Evolutionary conservation across 2,329 filamentous ascomycete species (phyloP).

Genomic region (Epichloe glyceriae): DNA sequence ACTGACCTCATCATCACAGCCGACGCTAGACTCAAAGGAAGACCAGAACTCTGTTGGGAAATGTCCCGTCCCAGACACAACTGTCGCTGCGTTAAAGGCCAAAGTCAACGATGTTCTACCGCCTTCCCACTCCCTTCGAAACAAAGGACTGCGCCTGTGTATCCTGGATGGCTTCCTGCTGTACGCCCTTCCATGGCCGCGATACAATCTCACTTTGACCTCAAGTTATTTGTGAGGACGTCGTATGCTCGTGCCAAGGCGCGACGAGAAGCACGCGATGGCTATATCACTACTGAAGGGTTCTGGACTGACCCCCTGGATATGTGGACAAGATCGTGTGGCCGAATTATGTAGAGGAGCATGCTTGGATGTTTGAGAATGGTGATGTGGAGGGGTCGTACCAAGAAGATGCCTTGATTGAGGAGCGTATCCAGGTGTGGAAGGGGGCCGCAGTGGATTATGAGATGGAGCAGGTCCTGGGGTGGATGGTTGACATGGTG

Average conservation of each 20-base stretch:
- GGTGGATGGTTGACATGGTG: slow-evolving; percentile 55
- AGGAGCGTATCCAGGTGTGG: slow-evolving; percentile 36
- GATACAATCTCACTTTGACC: slow-evolving; percentile 50
- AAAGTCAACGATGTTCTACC: slow-evolving; percentile 35
- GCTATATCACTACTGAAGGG: slow-evolving; percentile 72
- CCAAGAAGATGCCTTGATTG: slow-evolving; percentile 30
- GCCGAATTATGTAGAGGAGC: slow-evolving; percentile 80
- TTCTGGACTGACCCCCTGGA: slow-evolving; percentile 89
- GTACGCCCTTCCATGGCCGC: slow-evolving; percentile 46
- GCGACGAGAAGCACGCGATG: slow-evolving; percentile 54
- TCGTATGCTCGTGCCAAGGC: slow-evolving; percentile 49
- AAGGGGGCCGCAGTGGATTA: slow-evolving; percentile 32
- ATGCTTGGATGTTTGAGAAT: slow-evolving; percentile 64
- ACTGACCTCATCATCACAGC: slow-evolving; percentile 9
- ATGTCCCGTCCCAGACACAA: slow-evolving; percentile 36
- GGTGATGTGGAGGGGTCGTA: slow-evolving; percentile 52
- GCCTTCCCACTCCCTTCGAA: slow-evolving; percentile 25
- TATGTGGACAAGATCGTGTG: slow-evolving; percentile 94
- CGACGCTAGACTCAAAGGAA: slow-evolving; percentile 29
- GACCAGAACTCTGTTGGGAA: slow-evolving; percentile 48
- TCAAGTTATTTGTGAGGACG: slow-evolving; percentile 67
- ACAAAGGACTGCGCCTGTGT: slow-evolving; percentile 37
- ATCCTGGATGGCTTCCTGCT: slow-evolving; percentile 85
- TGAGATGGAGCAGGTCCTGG: slow-evolving; percentile 48
- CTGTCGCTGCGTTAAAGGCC: slow-evolving; percentile 32